phyloP scores from a whole-genome alignment of 176 grass and related monocot genomes.

The Canna indica region DNA sequence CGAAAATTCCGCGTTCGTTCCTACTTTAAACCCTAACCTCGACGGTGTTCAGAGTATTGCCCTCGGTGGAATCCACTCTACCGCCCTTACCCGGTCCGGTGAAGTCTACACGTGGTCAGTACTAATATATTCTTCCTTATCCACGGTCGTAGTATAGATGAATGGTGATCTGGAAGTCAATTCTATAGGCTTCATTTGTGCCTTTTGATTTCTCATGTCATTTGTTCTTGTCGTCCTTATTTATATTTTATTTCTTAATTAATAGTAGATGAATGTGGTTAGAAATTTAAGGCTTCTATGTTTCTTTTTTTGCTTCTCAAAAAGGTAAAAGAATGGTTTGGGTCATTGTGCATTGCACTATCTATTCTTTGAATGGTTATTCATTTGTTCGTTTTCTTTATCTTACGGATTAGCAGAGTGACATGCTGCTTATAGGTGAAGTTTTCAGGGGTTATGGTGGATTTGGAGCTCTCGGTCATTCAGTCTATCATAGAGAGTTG shows the following conservation, averaged over 20 bases:
- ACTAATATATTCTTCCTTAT: background rate
- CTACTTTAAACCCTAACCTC: constrained; percentile 64
- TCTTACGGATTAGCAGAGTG: constrained; percentile 19
- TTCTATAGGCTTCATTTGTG: background rate
- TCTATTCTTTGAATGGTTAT: background rate
- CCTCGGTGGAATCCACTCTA: constrained; percentile 79
- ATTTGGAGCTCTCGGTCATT: constrained; percentile 94
- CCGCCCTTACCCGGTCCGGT: constrained; percentile 59
- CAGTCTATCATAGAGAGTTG: constrained; percentile 77
- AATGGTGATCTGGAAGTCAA: background rate
- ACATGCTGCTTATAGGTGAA: constrained; percentile 71
- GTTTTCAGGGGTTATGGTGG: constrained; percentile 97
- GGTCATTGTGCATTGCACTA: background rate
- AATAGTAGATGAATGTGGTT: background rate
- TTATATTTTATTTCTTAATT: background rate
- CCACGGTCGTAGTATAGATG: background rate
- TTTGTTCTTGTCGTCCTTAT: background rate
- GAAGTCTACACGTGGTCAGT: constrained; percentile 80
- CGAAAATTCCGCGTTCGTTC: constrained; percentile 54
- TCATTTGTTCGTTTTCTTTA: background rate
- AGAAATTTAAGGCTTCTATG: background rate
- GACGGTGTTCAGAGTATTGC: constrained; percentile 37
- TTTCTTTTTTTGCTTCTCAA: background rate
- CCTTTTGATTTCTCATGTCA: background rate
- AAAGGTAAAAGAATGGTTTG: background rate